Evolutionary conservation across 2,329 filamentous ascomycete species (phyloP), one percentile per base, ranked within the genome.

Genomic region (Cryphonectria radicalis): DNA sequence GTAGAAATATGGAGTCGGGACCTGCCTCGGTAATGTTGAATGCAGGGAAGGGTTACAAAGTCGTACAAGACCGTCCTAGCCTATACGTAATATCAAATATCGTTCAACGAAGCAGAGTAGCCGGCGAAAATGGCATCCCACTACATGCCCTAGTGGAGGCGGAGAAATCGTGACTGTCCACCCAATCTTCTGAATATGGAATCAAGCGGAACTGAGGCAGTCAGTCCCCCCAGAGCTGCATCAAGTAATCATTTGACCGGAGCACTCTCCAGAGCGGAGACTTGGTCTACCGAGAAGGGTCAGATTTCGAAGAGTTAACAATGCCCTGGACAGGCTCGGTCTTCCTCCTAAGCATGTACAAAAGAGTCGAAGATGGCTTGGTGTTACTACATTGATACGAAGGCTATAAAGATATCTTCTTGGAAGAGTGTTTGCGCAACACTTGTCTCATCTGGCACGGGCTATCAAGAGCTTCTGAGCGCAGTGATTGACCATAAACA

Each of bases 261-360:
- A 42, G 59, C 62, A 37, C 59, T 57, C 65, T 46, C 66, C 63
- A 32, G 59, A 72, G 70, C 70, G 42, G 70, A 69, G 62, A 59
- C 70, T 60, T 67, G n/a, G 5, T 22, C 19, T 22, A 22, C 19
- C 46, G 46, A 50, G 46, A n/a, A 14, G 19, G 5, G 3, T 3
- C 17, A 22, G 19, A 50, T 8, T 50, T 50, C 46, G 22, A 22
- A 14, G 46, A 50, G 19, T 14, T 50, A 50, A 7, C 66, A 50
- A 32, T 25, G 46, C 60, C 60, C n/a, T 66, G 63, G 25, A 66
- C 66, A 28, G 53, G 63, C 42, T 68, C 32, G 43, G 63, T 17
- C 17, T 66, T 35, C 55, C 57, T 67, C 66, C 63, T 66, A 25
- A 66, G 55, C 55, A 32, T 32, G 32, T 4, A 32, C 32, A 32